A percentile compares a stretch with the other conserved stretches of the same genome.
Conservation (phyloP, 768 basidiomycete species). For the Omphalotus guepiniiformis region DNA sequence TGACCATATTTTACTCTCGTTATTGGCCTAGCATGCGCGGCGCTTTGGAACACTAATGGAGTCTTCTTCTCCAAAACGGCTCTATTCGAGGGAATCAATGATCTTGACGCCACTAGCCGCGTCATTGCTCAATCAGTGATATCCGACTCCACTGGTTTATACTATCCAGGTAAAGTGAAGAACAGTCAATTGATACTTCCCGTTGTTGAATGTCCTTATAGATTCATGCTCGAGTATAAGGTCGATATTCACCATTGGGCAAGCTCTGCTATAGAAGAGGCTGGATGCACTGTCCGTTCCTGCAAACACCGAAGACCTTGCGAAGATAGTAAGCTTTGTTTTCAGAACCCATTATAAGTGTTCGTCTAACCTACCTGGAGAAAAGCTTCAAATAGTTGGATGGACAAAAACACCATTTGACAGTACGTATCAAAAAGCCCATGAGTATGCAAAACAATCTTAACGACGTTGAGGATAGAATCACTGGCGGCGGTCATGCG, state of each 20-base stretch:
- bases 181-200: background rate
- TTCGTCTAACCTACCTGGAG: background rate
- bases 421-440: constrained; percentile 3
- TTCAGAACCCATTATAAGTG: background rate
- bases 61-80: background rate
- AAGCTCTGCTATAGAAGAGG: background rate
- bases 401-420: constrained; percentile 8
- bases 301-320: background rate
- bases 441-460: background rate
- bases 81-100: background rate
- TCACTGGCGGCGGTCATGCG: constrained; percentile 34
- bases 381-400: constrained; percentile 13
- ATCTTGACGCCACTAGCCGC: background rate
- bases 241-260: background rate
- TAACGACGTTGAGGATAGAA: constrained; percentile 19
- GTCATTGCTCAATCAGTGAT: background rate
- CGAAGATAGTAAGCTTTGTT: background rate
- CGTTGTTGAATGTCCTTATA: background rate
- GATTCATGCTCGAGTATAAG: background rate
- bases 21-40: background rate
- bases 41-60: background rate
- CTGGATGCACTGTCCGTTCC: background rate
- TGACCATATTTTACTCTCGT: background rate
- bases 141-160: background rate
- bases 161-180: background rate